These are phyloP conservation scores for Hura crepitans DNA, from an alignment of 441 rosid species.

Conservation along the genomic window DNA sequence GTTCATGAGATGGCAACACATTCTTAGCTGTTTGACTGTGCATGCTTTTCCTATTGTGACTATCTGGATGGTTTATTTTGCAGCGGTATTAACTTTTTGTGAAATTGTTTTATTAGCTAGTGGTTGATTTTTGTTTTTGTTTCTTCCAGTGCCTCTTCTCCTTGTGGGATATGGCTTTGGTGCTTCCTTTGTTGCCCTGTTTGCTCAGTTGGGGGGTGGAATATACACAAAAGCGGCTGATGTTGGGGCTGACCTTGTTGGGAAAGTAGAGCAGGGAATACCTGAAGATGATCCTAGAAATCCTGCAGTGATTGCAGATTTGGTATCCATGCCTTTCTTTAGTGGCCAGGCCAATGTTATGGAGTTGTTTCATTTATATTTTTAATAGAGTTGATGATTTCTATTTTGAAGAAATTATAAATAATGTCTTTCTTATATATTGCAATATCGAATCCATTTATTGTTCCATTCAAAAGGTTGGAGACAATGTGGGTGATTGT, in stretches of 20 bases:
- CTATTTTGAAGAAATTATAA: background rate
- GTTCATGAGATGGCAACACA: background rate
- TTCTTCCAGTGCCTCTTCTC: constrained; percentile 83
- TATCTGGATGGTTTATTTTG: constrained; percentile 7
- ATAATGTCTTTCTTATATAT: background rate
- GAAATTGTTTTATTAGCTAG: background rate
- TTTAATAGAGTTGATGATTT: background rate
- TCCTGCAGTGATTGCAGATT: constrained; percentile 98
- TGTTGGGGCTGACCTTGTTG: constrained; percentile 99
- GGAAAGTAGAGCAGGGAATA: constrained; percentile 98
- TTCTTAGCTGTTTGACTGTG: background rate
- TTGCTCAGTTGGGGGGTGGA: constrained; percentile 99
- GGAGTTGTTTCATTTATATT: background rate
- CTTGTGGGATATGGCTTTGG: constrained; percentile 99
- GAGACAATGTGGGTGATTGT: constrained; percentile 99
- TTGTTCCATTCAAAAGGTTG: constrained; percentile 57
- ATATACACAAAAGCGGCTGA: constrained; percentile 99
- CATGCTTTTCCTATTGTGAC: background rate
- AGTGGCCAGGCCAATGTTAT: background rate
- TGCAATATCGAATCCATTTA: constrained; percentile 16
- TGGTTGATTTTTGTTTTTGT: constrained; percentile 22
- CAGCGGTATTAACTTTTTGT: background rate
- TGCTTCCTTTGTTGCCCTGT: constrained; percentile 97
- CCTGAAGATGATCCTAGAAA: constrained; percentile 99
- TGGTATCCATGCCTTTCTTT: constrained; percentile 45